Evolutionary conservation across 2,329 filamentous ascomycete species (phyloP).

Genomic region (Daldinia sp.): DNA sequence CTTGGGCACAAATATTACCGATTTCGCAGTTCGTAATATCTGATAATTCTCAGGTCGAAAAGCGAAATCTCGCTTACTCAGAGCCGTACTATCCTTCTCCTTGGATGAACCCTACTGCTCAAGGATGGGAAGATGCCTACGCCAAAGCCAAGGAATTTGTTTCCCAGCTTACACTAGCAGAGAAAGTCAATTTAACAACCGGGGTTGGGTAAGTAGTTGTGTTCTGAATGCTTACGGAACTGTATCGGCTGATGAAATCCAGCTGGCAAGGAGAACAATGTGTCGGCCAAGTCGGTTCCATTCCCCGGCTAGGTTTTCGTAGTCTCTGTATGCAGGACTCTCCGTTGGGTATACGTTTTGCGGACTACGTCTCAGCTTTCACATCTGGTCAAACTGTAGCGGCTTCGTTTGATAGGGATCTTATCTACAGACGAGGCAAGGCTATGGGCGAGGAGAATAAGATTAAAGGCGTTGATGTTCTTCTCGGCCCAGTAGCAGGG

Average conservation of each 20-base stretch:
- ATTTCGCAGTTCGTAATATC: conserved; percentile 36
- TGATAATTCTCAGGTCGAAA: conserved; percentile 42
- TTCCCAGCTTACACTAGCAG: conserved; percentile 81
- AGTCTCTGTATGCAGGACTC: conserved; percentile 89
- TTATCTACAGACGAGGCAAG: conserved; percentile 77
- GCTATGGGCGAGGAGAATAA: conserved; percentile 80
- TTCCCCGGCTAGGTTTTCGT: conserved; percentile 77
- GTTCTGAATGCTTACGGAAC: background rate
- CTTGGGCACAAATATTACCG: conserved; percentile 22
- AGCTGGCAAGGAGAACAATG: conserved; percentile 78
- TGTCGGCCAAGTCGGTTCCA: conserved; percentile 79
- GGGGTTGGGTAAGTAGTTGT: conserved; percentile 76
- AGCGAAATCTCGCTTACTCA: conserved; percentile 46
- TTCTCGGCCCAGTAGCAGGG: conserved; percentile 80
- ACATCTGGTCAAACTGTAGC: conserved; percentile 82
- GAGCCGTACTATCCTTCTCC: conserved; percentile 79
- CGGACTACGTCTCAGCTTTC: conserved; percentile 86
- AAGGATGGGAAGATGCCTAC: conserved; percentile 82
- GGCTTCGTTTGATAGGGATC: conserved; percentile 81
- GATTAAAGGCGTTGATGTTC: conserved; percentile 78
- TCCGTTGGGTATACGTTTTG: conserved; percentile 80
- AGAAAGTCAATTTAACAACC: conserved; percentile 96
- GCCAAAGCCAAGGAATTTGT: conserved; percentile 82
- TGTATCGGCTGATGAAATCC: conserved; percentile 5
- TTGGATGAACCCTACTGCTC: conserved; percentile 81